phyloP scores from a whole-genome alignment of 2,329 filamentous ascomycete species.

The Cladosporium phlei region DNA sequence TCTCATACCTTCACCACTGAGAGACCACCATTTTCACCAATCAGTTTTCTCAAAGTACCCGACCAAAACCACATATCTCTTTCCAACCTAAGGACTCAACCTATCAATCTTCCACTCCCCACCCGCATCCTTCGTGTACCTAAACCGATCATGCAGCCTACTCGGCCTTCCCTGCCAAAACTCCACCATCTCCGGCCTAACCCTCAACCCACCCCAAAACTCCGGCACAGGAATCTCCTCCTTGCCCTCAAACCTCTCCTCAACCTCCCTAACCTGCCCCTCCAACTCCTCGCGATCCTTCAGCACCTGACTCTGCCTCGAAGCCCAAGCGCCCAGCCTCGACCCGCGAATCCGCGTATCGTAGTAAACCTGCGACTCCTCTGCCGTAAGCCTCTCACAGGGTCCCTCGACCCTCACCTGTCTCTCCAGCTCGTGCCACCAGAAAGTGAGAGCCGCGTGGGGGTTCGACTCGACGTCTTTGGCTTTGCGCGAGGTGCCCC shows the following conservation, averaged over 20 bases:
- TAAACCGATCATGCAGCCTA: conserved; percentile 88
- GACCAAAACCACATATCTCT: not conserved
- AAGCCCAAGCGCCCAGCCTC: conserved; percentile 89
- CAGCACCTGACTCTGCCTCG: conserved; percentile 76
- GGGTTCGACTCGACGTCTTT: conserved; percentile 67
- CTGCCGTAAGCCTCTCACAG: conserved; percentile 60
- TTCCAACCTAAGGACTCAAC: conserved; percentile 58
- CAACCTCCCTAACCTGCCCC: conserved; percentile 68
- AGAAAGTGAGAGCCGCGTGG: conserved; percentile 80
- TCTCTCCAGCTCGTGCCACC: conserved; percentile 80
- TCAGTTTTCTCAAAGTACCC: too few relatives aligned
- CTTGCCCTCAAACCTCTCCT: conserved; percentile 66
- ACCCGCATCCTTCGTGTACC: conserved; percentile 61
- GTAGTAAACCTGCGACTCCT: conserved; percentile 68
- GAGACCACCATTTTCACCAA: too few relatives aligned
- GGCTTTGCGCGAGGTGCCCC: conserved; percentile 68
- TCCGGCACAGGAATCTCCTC: conserved; percentile 84
- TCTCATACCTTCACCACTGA: too few relatives aligned
- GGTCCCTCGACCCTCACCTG: conserved; percentile 86
- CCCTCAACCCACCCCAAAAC: conserved; percentile 88
- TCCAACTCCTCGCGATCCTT: conserved; percentile 68
- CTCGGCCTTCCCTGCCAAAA: conserved; percentile 94
- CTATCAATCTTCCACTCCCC: conserved; percentile 54
- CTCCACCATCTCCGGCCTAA: conserved; percentile 81
- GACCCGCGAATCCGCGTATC: conserved; percentile 69